phyloP scores from a whole-genome alignment of 306 rosid species.

The Casuarina glauca region DNA sequence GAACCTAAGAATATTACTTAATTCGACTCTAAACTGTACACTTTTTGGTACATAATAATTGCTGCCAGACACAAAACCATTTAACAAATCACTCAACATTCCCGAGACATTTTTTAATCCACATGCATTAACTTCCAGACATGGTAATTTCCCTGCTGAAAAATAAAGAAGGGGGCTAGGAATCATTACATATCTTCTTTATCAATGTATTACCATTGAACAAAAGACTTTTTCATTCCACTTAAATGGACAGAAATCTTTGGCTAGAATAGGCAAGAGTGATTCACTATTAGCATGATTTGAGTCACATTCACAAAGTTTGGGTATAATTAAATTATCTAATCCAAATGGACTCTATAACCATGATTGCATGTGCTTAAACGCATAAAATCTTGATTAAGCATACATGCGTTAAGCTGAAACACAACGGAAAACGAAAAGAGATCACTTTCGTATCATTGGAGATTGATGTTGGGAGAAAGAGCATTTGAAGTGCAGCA shows the following conservation, averaged over 20 bases:
- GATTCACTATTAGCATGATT: background rate
- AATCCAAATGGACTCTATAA: background rate
- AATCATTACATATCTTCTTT: background rate
- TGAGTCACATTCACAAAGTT: background rate
- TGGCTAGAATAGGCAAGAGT: background rate
- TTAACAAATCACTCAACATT: background rate
- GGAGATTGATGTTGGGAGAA: background rate
- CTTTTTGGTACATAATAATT: background rate
- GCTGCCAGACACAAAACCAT: background rate
- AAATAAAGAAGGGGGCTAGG: background rate
- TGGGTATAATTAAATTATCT: background rate
- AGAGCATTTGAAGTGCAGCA: conserved; percentile 3
- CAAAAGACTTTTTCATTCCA: background rate
- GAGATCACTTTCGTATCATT: background rate
- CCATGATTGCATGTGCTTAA: background rate
- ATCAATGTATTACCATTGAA: background rate
- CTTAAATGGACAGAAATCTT: background rate
- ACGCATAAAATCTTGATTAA: background rate
- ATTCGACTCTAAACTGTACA: background rate
- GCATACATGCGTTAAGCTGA: background rate
- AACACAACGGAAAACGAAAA: background rate
- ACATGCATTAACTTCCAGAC: background rate
- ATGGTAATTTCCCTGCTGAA: background rate
- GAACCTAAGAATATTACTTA: background rate
- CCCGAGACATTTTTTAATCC: background rate